These are phyloP conservation scores for Boletus rex-veris DNA, from an alignment of 768 basidiomycete species.

Conservation along the genomic window DNA sequence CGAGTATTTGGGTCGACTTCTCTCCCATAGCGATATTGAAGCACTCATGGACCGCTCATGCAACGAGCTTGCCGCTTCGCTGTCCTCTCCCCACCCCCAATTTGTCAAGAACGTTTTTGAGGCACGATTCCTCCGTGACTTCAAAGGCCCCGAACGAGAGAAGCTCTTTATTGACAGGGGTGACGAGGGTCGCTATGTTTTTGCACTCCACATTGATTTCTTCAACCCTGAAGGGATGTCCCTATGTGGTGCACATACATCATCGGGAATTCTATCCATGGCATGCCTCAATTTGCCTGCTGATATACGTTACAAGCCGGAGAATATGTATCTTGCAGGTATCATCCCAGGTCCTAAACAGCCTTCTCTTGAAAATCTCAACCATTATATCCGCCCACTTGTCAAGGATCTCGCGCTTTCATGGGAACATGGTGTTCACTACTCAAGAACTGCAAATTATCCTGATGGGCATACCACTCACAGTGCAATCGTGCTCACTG, in stretches of 20 bases:
- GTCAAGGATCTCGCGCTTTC: conserved; percentile 30
- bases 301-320: conserved; percentile 30
- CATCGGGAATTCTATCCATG: conserved; percentile 15
- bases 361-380: no score
- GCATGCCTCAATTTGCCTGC: conserved; percentile 34
- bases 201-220: conserved; percentile 31
- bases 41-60: conserved; percentile 1
- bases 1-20: no score
- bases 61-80: background rate
- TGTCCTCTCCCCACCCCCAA: background rate
- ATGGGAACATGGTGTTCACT: conserved; percentile 32
- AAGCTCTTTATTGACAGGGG: conserved; percentile 10
- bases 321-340: conserved; percentile 39
- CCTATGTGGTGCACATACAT: conserved; percentile 24
- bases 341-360: conserved; percentile 27
- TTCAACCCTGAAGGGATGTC: conserved; percentile 15
- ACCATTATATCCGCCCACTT: no score
- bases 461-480: conserved; percentile 1
- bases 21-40: background rate
- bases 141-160: conserved; percentile 19
- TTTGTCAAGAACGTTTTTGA: conserved; percentile 6
- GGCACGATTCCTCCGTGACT: conserved; percentile 27
- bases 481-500: conserved; percentile 25
- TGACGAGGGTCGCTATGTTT: conserved; percentile 28
- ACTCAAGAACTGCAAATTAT: conserved; percentile 12